Conservation (phyloP, 2,329 filamentous ascomycete species). For the Diplodia corticola region DNA sequence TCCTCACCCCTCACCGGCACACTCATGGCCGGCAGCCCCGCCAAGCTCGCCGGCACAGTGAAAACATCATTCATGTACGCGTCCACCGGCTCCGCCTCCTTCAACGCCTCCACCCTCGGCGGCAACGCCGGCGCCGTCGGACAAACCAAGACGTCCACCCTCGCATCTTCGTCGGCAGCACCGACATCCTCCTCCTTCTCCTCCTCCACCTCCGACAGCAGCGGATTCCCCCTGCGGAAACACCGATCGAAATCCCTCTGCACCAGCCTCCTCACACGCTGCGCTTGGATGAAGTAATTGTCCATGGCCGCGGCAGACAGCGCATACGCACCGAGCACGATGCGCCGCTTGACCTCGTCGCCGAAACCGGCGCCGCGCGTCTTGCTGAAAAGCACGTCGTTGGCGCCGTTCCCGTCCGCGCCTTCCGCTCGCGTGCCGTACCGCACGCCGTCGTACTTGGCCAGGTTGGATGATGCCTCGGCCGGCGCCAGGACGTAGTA, state of each 20-base stretch:
- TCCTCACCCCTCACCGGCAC: conserved; percentile 61
- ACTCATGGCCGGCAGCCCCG: conserved; percentile 84
- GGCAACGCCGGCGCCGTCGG: conserved; percentile 81
- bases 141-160: conserved; percentile 83
- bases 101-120: conserved; percentile 58
- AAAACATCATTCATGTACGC: conserved; percentile 93
- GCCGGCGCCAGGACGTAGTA: conserved; percentile 96
- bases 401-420: conserved; percentile 55
- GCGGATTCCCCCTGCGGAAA: conserved; percentile 69
- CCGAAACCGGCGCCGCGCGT: conserved; percentile 78
- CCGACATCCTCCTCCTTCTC: neutral
- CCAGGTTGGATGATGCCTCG: conserved; percentile 92
- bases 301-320: conserved; percentile 88
- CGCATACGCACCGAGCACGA: conserved; percentile 86
- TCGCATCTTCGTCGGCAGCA: conserved; percentile 43
- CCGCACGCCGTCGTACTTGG: conserved; percentile 95
- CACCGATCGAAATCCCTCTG: conserved; percentile 82
- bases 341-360: conserved; percentile 79
- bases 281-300: conserved; percentile 95
- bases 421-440: conserved; percentile 67
- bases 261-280: conserved; percentile 80
- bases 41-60: conserved; percentile 90
- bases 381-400: conserved; percentile 62
- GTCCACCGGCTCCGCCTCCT: conserved; percentile 54
- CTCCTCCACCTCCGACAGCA: conserved; percentile 43